Evolutionary conservation across 2,329 filamentous ascomycete genomes (phyloP), one percentile per base, ranked within the genome.

Genomic region (Cercospora sp.): DNA sequence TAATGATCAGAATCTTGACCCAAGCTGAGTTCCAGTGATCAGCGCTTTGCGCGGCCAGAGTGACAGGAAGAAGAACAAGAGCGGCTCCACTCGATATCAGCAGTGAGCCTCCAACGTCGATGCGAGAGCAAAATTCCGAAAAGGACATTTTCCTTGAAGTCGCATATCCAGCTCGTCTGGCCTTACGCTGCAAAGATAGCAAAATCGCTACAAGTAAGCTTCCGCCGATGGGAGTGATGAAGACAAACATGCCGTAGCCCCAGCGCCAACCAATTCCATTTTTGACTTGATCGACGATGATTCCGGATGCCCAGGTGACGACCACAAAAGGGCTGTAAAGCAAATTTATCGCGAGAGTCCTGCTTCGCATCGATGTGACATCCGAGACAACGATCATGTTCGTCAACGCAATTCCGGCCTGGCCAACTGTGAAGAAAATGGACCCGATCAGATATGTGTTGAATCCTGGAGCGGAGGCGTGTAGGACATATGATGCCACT

Each of bases 41-140:
- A 13, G 42, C 74, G 5, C 78, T 79, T 23, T 80, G 80, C 0
- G 81, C 77, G 0, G 83, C 82, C 2, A 86, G 71, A 0, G 82
- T 83, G 42, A 85, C 76, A 0, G 84, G 84, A 1, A 86, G 74
- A n/a, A 86, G 76, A 1, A 85, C 67, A 67, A 84, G 74, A 0
- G 82, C 80, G 66, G 85, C 83, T 0, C 84, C 84, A 33, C 80
- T 81, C 20, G 79, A 81, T 36, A 87, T 80, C 0, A 87, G 76
- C 16, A 83, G 59, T 2, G 83, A 76, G 2, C 85, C 85, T 16
- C 79, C 79, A 10, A 69, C 59, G 57, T 72, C 70, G n/a, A 69
- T 68, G 16, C 65, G 67, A 13, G 78, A 80, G 69, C 75, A 80
- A 69, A 82, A 82, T 13, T 79, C 72, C 59, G 73, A 74, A 8